Evolutionary conservation across 768 basidiomycete species (phyloP), one percentile per base, ranked within the genome.

Genomic region (Pleurotus tuber-regium): DNA sequence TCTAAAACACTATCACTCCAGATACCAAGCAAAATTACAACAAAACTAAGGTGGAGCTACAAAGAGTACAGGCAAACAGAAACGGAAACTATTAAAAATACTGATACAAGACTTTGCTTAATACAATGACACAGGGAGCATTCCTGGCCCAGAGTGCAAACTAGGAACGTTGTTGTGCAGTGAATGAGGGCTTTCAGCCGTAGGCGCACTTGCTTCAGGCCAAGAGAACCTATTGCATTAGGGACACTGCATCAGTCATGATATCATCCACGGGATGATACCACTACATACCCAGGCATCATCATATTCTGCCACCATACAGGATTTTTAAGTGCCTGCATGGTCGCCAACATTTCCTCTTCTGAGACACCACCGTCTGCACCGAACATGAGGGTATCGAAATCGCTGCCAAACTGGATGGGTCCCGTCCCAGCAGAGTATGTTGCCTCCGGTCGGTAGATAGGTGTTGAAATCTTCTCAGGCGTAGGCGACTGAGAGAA

Each of bases 251-350:
- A n/a, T n/a, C n/a, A n/a, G n/a, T n/a, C n/a, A n/a, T n/a, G n/a
- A n/a, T n/a, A n/a, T n/a, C n/a, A n/a, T n/a, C n/a, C n/a, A n/a
- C n/a, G n/a, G n/a, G n/a, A n/a, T n/a, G n/a, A n/a, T n/a, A n/a
- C n/a, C n/a, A n/a, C n/a, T n/a, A 29, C 31, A 18, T 63, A 86
- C 84, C 89, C 89, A 30, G 89, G 89, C 86, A 91, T 87, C 87
- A 90, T 86, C 83, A 89, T 85, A 43, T 79, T 86, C 38, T 76
- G 67, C 87, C 86, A 89, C 79, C 83, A 91, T 6, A 70, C 75
- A 2, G 83, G 83, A 43, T 84, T 87, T 55, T 86, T 83, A 51
- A 92, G 71, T 24, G 82, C 82, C 43, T 82, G 77, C 83, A 91
- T 85, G 16, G 86, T 79, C 0, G 87, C 88, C 54, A 87, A 72